phyloP scores from a whole-genome alignment of 768 basidiomycete genomes.

The Ephemerocybe angulata region DNA sequence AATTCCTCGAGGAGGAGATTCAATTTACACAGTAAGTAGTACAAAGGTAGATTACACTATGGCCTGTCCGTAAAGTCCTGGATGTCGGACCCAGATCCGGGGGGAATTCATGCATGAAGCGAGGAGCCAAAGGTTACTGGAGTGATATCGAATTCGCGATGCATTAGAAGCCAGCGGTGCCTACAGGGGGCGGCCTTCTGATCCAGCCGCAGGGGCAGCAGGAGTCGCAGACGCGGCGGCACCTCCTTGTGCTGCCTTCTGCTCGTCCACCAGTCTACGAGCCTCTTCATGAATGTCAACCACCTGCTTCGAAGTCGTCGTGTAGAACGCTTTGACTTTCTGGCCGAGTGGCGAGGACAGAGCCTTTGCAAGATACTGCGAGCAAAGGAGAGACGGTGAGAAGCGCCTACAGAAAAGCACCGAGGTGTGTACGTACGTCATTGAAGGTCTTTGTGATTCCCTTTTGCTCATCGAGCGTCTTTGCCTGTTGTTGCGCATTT shows the following conservation, averaged over 20 bases:
- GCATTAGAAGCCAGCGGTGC: not conserved
- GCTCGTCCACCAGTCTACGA: slow-evolving; percentile 64
- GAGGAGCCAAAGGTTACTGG: no score
- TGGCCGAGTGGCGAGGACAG: slow-evolving; percentile 73
- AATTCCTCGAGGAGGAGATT: no score
- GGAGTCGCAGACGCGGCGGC: slow-evolving; percentile 12
- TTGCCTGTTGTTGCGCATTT: slow-evolving; percentile 66
- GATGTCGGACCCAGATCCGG: no score
- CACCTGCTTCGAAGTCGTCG: slow-evolving; percentile 82
- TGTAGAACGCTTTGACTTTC: slow-evolving; percentile 81
- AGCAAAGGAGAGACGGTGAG: slow-evolving; percentile 5
- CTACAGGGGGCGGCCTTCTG: not conserved
- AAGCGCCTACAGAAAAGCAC: not conserved
- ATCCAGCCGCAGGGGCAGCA: slow-evolving; percentile 7
- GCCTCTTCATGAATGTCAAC: slow-evolving; percentile 94
- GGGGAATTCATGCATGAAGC: no score
- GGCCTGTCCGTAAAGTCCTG: no score
- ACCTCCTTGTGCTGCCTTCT: slow-evolving; percentile 37
- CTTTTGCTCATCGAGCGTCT: slow-evolving; percentile 70
- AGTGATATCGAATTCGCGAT: no score
- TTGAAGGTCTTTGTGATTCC: slow-evolving; percentile 68
- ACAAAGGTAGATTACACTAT: no score
- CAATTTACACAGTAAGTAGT: no score
- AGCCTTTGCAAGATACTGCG: slow-evolving; percentile 74
- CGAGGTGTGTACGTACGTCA: slow-evolving; percentile 44